Percentiles rank a stretch among this genome's conserved stretches.
Conservation (phyloP, 352 stramenopile genomes). For the Pythium guiyangense region DNA sequence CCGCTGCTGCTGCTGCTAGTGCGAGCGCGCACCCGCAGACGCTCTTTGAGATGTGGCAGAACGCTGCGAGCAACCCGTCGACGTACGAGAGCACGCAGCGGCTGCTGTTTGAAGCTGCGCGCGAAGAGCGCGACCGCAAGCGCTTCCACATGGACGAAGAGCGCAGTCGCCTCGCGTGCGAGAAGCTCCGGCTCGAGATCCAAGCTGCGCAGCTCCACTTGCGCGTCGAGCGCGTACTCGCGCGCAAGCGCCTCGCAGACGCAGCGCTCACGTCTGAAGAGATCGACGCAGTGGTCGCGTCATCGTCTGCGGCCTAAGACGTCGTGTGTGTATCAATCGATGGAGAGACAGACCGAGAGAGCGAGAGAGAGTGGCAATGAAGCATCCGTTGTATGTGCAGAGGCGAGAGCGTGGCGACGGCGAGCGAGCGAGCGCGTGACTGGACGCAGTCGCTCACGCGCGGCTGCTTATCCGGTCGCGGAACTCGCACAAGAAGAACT, state of each 20-base stretch:
- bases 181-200: slow-evolving; percentile 58
- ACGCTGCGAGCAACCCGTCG: slow-evolving; percentile 23
- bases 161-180: slow-evolving; percentile 51
- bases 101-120: slow-evolving; percentile 40
- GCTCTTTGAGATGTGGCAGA: slow-evolving; percentile 12
- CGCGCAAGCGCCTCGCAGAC: slow-evolving; percentile 48
- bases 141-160: slow-evolving; percentile 60
- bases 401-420: no score
- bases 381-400: no score
- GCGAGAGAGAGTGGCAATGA: no score
- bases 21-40: neutral
- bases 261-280: slow-evolving; percentile 34
- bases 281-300: slow-evolving; percentile 23
- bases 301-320: neutral
- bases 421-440: no score
- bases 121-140: slow-evolving; percentile 61
- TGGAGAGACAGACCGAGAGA: no score
- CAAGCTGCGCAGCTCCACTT: slow-evolving; percentile 47
- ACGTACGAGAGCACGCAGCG: slow-evolving; percentile 47
- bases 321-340: no score
- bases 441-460: neutral
- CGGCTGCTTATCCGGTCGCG: slow-evolving; percentile 32
- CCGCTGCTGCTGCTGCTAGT: no score
- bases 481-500: slow-evolving; percentile 58
- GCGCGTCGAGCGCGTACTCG: slow-evolving; percentile 42